Base-by-base conservation (phyloP, 257 asterid species). In the Salvia splendens region DNA sequence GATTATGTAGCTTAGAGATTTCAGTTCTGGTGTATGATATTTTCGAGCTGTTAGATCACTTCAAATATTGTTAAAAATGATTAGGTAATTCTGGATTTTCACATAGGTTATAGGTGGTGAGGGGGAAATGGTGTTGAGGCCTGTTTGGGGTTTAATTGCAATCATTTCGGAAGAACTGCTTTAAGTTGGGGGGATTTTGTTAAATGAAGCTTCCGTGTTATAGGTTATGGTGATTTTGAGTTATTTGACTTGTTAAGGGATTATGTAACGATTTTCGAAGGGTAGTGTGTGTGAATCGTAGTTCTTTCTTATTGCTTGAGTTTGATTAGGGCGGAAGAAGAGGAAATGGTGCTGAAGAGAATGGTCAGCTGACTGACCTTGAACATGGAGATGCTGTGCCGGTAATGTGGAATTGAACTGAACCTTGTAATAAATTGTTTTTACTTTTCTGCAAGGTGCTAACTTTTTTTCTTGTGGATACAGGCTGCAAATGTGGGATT, bases 401-500 rank as follows among this genome's bases (percentile, higher is more conserved):
- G 83, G 96, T 89, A 83, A 79, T 43, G 14, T 46, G 58, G 35
- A 2, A 59, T 71, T 68, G 14, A 17, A 55, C 65, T 57, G 4
- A 60, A 64, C 36, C 61, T 45, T 38, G 41, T 24, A 16, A n/a
- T 62, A 40, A 11, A 7, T 43, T 62, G 28, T 73, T 35, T 24
- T 24, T 24, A 24, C 30, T 24, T 1, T 8, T 30, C 15, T 48
- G 7, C 51, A 20, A 54, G 57, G 50, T 46, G 69, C 79, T 82
- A 52, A 78, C 59, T 46, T 68, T 61, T 24, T 16, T 57, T 67
- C 38, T 66, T 67, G 45, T 20, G 20, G 62, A 49, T 78, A 30
- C 82, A 89, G 96, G 91, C 93, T 5, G 91, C 93, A 70, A 80
- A 82, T 74, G 93, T 89, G 78, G 89, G 96, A 75, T 87, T 89